Conservation (phyloP, 2,329 filamentous ascomycete genomes). For the Pseudopithomyces chartarum region DNA sequence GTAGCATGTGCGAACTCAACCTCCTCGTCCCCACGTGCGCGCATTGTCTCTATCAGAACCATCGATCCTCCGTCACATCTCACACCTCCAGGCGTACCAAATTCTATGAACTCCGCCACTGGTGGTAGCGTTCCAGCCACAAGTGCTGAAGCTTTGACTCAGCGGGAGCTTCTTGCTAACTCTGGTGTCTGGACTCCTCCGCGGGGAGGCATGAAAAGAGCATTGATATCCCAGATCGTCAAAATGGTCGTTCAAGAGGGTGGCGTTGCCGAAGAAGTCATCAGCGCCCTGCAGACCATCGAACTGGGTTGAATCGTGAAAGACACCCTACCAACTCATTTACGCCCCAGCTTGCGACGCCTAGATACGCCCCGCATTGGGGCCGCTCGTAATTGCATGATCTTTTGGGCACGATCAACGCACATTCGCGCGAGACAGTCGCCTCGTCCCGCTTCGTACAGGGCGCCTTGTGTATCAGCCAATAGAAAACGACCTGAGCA, state of each 20-base stretch:
- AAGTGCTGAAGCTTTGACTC: constrained; percentile 47
- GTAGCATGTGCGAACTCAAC: constrained; percentile 68
- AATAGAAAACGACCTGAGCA: background rate
- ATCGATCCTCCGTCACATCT: constrained; percentile 57
- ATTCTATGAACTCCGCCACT: constrained; percentile 52
- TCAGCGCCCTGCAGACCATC: constrained; percentile 79
- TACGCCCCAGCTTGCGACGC: background rate
- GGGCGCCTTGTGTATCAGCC: background rate
- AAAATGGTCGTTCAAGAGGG: constrained; percentile 75
- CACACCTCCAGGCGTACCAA: constrained; percentile 55
- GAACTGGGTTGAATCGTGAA: constrained; percentile 51
- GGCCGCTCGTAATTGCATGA: background rate
- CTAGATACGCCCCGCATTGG: background rate
- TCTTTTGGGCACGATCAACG: background rate
- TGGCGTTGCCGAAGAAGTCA: constrained; percentile 83
- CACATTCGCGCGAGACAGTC: background rate
- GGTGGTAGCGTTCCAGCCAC: constrained; percentile 46
- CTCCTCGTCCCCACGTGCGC: constrained; percentile 29
- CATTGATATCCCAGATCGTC: constrained; percentile 74
- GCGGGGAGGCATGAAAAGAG: constrained; percentile 79
- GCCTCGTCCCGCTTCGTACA: background rate
- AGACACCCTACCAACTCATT: background rate
- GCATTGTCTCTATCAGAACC: constrained; percentile 52
- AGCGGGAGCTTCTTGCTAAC: constrained; percentile 62
- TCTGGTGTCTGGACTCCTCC: constrained; percentile 84